Conservation (phyloP, 306 rosid species). For the Prunus padus region DNA sequence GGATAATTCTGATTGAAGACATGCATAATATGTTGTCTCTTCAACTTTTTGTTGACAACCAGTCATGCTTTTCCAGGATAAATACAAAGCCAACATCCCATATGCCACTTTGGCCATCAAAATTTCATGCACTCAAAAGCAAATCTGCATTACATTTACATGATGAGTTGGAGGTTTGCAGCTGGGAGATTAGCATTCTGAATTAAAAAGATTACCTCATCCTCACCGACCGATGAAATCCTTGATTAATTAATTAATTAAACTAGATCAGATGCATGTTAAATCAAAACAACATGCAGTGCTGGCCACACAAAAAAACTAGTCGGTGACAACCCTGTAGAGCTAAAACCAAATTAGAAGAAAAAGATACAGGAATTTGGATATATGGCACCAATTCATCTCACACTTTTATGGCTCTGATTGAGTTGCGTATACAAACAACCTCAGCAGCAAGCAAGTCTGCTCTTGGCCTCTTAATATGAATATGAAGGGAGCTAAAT, state of each 20-base stretch:
- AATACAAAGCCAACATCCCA: slow-evolving; percentile 13
- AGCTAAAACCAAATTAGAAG: slow-evolving; percentile 25
- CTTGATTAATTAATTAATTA: background rate
- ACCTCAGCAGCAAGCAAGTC: slow-evolving; percentile 2
- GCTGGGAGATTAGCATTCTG: background rate
- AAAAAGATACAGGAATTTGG: background rate
- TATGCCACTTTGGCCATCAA: slow-evolving; percentile 9
- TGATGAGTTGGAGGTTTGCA: background rate
- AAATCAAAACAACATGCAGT: slow-evolving; percentile 35
- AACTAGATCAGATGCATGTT: slow-evolving; percentile 7
- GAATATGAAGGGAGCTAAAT: slow-evolving; percentile 4
- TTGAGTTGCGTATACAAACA: slow-evolving; percentile 36
- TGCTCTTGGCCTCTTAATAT: slow-evolving; percentile 8
- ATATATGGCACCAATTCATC: slow-evolving; percentile 29
- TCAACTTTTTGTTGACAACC: slow-evolving; percentile 2
- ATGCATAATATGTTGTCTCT: background rate
- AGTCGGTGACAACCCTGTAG: slow-evolving; percentile 8
- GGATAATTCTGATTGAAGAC: background rate
- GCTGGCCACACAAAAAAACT: slow-evolving; percentile 26
- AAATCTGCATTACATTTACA: background rate
- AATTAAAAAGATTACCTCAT: background rate
- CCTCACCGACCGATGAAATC: background rate
- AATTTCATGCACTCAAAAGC: background rate
- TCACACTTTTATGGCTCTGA: slow-evolving; percentile 34
- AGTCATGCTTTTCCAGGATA: background rate